Evolutionary conservation across 2,329 filamentous ascomycete genomes (phyloP), one percentile per base, ranked within the genome.

Genomic region (Talaromyces sp.): DNA sequence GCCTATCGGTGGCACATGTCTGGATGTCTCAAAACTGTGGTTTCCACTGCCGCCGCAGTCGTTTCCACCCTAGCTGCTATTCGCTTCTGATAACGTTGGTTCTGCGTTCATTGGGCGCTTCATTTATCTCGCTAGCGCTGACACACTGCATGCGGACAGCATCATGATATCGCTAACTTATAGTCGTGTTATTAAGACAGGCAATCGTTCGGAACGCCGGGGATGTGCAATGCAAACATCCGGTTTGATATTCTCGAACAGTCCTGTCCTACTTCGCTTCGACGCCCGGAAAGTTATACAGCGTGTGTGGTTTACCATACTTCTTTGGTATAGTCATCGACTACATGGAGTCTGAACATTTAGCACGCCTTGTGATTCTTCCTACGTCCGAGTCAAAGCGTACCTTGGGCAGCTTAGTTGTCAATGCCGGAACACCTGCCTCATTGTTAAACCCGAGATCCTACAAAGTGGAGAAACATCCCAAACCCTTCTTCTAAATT

Each of bases 11-110:
- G 36, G 22, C 36, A n/a, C 36, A 39, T 53, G 36, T 13, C 21
- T 28, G 17, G 33, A n/a, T 10, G 35, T 17, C 33, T 53, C 35
- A 40, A 35, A 54, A 21, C 25, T 9, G 13, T 35, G 13, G 9
- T 8, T 45, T 17, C 33, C 15, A 52, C 48, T 15, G 48, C 33
- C 48, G 21, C 45, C 9, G 39, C 8, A 22, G 28, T 35, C 52
- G 52, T 54, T 43, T 43, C 52, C 39, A 54, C 52, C n/a, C 39
- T 54, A 54, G n/a, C 39, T 35, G 28, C 15, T 43, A 17, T 25
- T 22, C 7, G 11, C 5, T 35, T 45, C 40, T n/a, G 28, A 43
- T 33, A 22, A 19, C 17, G 28, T 54, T 19, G 10, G 28, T 28
- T 48, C 28, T 11, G 11, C n/a, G 13, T 48, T 19, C 25, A 33